Evolutionary conservation across 768 basidiomycete species (phyloP), one percentile per base, ranked within the genome.

Genomic region (Tulasnella sp.): DNA sequence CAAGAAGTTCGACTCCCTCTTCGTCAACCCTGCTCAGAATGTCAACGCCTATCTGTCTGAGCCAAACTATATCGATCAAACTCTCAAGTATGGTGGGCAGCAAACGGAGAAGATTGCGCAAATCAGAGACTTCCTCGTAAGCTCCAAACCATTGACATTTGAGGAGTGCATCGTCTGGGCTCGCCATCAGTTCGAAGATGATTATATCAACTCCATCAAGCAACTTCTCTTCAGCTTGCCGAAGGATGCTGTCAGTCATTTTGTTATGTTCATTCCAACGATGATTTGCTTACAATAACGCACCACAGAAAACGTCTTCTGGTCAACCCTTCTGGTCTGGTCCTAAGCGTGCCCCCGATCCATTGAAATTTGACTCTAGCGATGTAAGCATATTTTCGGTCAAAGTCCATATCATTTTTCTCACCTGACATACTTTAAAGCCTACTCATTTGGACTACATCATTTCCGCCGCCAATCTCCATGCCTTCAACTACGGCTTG

Each of bases 271-370:
- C 2, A 59, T 52, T n/a, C 52, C 34, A 19, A 44, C 36, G 12
- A 37, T 22, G 22, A 62, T 52, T 62, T 19, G 14, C 36, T 72
- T 62, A 32, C 35, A 11, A 59, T 9, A 59, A 4, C 22, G 6
- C 9, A 16, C 36, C 47, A n/a, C 74, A 83, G 82, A 77, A 81
- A 63, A 95, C 95, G 8, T 93, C 87, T 77, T 90, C 89, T 22
- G 97, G 97, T 5, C 92, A 94, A 76, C 95, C 95, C 12, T 99
- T 99, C 86, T 99, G 97, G 97, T 95, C 94, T 76, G 94, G 95
- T 22, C 97, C 97, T 2, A 99, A 99, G 84, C 88, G 97, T 74
- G 96, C 95, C 7, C 97, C 97, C 14, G 94, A 98, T 65, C 84
- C 96, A 34, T 83, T 99, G 75, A 83, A 83, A 5, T 99, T 98